phyloP scores from a whole-genome alignment of 1,284 basidiomycete genomes.

The Laetiporus sulphureus region DNA sequence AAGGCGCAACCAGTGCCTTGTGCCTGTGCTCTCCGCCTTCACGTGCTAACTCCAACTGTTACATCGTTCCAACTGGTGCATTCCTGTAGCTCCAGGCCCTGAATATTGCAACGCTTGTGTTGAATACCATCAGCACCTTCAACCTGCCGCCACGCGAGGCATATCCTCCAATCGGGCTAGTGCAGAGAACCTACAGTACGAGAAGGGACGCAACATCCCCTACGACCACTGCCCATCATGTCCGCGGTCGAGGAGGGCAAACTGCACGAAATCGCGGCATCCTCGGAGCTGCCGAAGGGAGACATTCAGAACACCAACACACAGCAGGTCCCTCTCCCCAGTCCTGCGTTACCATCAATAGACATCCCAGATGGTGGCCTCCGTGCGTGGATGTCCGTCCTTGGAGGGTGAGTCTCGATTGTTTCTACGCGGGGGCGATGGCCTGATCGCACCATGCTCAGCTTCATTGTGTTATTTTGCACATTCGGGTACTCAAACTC shows the following conservation, averaged over 20 bases:
- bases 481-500: slow-evolving; percentile 37
- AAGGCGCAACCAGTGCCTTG: no score
- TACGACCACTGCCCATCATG: not conserved
- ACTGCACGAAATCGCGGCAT: no score
- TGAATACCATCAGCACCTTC: no score
- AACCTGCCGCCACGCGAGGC: no score
- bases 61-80: no score
- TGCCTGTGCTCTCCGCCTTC: no score
- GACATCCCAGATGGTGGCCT: slow-evolving; percentile 1
- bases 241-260: not conserved
- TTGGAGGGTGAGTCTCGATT: slow-evolving; percentile 4
- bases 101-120: no score
- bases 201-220: not conserved
- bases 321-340: not conserved
- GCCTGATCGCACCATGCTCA: slow-evolving; percentile 6
- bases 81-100: no score
- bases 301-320: not conserved
- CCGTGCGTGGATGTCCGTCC: not conserved
- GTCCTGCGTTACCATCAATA: not conserved
- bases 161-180: no score
- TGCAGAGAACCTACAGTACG: no score
- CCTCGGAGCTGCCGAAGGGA: not conserved
- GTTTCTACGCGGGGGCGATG: not conserved
- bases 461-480: slow-evolving; percentile 31
- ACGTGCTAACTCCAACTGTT: no score